Evolutionary conservation across 768 basidiomycete genomes (phyloP).

Genomic region (Pleurotus sapidus): DNA sequence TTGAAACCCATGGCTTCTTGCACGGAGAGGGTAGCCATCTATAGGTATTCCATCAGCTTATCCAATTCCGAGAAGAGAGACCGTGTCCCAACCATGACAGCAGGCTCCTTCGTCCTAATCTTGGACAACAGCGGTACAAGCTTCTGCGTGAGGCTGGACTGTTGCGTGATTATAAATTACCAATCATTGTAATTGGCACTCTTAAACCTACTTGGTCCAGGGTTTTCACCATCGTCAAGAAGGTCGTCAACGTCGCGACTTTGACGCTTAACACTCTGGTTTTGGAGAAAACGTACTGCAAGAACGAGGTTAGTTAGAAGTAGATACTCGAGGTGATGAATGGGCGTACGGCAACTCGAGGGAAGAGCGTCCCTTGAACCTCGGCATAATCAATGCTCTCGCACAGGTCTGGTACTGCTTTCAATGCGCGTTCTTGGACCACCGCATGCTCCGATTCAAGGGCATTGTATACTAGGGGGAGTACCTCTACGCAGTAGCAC

Average conservation of each 20-base stretch:
- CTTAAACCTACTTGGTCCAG: slow-evolving; percentile 67
- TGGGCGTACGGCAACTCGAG: slow-evolving; percentile 83
- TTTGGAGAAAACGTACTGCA: slow-evolving; percentile 87
- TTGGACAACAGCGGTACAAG: slow-evolving; percentile 92
- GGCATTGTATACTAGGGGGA: slow-evolving; percentile 94
- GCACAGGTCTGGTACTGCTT: slow-evolving; percentile 81
- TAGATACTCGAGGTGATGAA: background rate
- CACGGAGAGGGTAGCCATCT: slow-evolving; percentile 87
- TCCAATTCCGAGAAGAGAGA: background rate
- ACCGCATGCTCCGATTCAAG: slow-evolving; percentile 92
- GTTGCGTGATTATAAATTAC: background rate
- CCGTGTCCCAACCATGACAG: slow-evolving; percentile 69
- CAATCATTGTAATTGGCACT: background rate
- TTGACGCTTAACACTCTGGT: slow-evolving; percentile 90
- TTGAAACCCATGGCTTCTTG: slow-evolving; percentile 97
- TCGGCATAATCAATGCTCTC: slow-evolving; percentile 95
- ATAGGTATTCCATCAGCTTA: background rate
- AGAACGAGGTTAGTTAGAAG: slow-evolving; percentile 5
- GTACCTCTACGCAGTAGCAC: slow-evolving; percentile 64
- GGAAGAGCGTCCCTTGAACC: slow-evolving; percentile 86
- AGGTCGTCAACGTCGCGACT: slow-evolving; percentile 82
- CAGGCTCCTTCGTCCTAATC: slow-evolving; percentile 94
- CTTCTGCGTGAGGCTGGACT: slow-evolving; percentile 91
- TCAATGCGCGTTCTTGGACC: slow-evolving; percentile 89
- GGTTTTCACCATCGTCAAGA: slow-evolving; percentile 84